A percentile compares a stretch with the other conserved stretches of the same genome.
Evolutionary conservation across 768 basidiomycete genomes (phyloP).

Genomic region (Mycena pura): DNA sequence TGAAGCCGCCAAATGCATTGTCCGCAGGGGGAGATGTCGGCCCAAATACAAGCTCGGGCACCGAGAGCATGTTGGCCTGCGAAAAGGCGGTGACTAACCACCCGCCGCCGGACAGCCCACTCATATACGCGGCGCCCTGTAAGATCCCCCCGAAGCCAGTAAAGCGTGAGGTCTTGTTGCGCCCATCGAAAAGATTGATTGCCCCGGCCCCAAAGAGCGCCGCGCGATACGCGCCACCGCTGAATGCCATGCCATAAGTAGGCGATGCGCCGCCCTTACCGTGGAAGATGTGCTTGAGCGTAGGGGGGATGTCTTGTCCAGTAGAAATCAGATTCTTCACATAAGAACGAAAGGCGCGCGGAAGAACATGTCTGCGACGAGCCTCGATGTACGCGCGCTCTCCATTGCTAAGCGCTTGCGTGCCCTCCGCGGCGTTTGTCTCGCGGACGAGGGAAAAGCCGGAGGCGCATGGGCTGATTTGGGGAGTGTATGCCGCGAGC

Average conservation of each 20-base stretch:
- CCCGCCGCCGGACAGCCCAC: conserved; percentile 55
- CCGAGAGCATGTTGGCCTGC: conserved; percentile 47
- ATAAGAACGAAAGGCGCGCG: not conserved
- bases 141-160: conserved; percentile 56
- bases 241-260: conserved; percentile 53
- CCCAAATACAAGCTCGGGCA: conserved; percentile 45
- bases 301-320: conserved; percentile 36
- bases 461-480: not conserved
- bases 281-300: conserved; percentile 40
- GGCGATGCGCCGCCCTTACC: conserved; percentile 34
- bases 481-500: not conserved
- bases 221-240: conserved; percentile 64
- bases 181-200: conserved; percentile 52
- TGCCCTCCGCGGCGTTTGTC: not conserved
- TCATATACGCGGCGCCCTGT: conserved; percentile 58
- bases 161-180: conserved; percentile 48
- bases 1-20: conserved; percentile 42
- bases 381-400: not conserved
- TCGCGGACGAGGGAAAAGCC: not conserved
- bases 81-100: conserved; percentile 48
- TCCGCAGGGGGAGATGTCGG: conserved; percentile 18
- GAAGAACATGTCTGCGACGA: not conserved
- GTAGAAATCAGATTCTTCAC: not conserved
- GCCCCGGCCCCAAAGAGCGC: conserved; percentile 60
- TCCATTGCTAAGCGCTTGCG: not conserved